phyloP scores from a whole-genome alignment of 2,329 filamentous ascomycete species.

The Neonectria magnoliae region DNA sequence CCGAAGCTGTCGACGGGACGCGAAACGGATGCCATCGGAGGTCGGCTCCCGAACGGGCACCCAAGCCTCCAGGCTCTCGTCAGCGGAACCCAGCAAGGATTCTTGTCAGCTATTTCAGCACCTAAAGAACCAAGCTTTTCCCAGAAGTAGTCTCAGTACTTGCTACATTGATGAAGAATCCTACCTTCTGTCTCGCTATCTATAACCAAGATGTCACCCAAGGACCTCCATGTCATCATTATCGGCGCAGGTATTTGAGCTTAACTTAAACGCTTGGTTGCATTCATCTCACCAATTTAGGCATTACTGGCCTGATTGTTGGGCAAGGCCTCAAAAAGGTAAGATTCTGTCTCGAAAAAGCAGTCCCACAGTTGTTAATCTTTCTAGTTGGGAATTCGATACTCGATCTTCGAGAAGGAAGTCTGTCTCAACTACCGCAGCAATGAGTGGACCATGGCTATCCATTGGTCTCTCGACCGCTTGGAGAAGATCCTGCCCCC shows the following conservation, averaged over 20 bases:
- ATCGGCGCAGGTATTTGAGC: constrained; percentile 30
- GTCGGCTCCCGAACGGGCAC: constrained; percentile 28
- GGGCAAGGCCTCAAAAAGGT: constrained; percentile 33
- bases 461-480: constrained; percentile 33
- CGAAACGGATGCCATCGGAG: constrained; percentile 29
- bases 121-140: constrained; percentile 8
- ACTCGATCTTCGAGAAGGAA: constrained; percentile 37
- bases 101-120: background rate
- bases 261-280: background rate
- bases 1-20: constrained; percentile 9
- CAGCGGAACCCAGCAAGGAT: background rate
- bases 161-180: background rate
- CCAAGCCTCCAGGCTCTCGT: background rate
- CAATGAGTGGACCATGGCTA: constrained; percentile 41
- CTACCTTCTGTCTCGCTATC: background rate
- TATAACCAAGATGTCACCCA: constrained; percentile 23
- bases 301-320: constrained; percentile 33
- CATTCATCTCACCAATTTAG: background rate
- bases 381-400: constrained; percentile 19
- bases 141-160: background rate
- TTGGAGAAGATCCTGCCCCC: constrained; percentile 31
- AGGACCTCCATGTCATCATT: constrained; percentile 32
- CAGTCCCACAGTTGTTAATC: background rate
- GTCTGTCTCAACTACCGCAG: constrained; percentile 33
- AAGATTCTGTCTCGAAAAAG: background rate